A percentile compares a stretch with the other conserved stretches of the same genome.
Conservation (phyloP, 2,329 filamentous ascomycete genomes). For the Hortaea sp. region DNA sequence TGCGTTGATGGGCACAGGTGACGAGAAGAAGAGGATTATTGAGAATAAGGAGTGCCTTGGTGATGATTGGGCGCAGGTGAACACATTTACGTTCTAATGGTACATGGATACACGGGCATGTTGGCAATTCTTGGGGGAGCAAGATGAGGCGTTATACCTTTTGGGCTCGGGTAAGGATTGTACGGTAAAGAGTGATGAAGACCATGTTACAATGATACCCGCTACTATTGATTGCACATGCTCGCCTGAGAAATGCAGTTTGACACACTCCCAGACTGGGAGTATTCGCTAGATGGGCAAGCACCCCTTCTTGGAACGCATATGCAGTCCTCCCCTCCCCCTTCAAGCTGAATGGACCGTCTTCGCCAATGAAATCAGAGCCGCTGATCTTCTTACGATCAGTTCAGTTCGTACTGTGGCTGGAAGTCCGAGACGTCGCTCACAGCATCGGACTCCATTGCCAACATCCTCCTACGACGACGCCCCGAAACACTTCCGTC, state of each 20-base stretch:
- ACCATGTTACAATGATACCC: too few species aligned
- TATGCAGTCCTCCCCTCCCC: not conserved
- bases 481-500: slow-evolving; percentile 1
- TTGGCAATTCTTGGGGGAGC: too few species aligned
- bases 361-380: too few species aligned
- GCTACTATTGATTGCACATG: too few species aligned
- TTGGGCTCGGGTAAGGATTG: too few species aligned
- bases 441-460: slow-evolving; percentile 1
- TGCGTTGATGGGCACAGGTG: slow-evolving; percentile 19
- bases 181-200: too few species aligned
- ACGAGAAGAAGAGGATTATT: slow-evolving; percentile 22
- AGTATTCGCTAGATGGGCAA: not conserved
- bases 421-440: slow-evolving; percentile 3
- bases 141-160: too few species aligned
- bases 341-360: not conserved
- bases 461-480: not conserved
- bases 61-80: slow-evolving; percentile 27
- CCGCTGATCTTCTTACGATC: not conserved
- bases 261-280: not conserved
- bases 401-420: not conserved
- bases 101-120: too few species aligned
- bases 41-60: slow-evolving; percentile 28
- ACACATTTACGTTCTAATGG: slow-evolving; percentile 13
- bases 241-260: not conserved
- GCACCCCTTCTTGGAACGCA: too few species aligned